These are phyloP conservation scores for Colletotrichum graminicola DNA, from an alignment of 2,329 filamentous ascomycete genomes.

Conservation along the genomic window DNA sequence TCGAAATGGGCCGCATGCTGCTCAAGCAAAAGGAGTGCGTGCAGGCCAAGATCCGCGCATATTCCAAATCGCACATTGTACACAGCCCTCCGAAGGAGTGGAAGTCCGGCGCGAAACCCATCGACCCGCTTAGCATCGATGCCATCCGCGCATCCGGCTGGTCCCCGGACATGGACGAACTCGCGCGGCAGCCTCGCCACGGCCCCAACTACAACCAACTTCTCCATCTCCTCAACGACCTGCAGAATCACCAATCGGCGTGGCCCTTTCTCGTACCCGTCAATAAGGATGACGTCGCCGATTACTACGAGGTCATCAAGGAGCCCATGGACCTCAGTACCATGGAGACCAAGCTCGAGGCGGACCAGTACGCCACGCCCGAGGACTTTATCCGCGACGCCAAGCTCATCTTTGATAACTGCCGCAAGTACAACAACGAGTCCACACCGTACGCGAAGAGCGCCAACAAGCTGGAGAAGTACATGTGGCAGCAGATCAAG, in stretches of 20 bases:
- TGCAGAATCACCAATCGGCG: slow-evolving; percentile 91
- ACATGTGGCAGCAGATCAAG: slow-evolving; percentile 94
- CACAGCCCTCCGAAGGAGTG: slow-evolving; percentile 89
- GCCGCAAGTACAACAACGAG: slow-evolving; percentile 95
- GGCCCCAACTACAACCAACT: slow-evolving; percentile 97
- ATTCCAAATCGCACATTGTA: slow-evolving; percentile 88
- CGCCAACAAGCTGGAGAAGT: slow-evolving; percentile 92
- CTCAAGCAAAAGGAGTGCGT: slow-evolving; percentile 97
- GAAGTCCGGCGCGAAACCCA: slow-evolving; percentile 79
- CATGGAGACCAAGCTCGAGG: slow-evolving; percentile 96
- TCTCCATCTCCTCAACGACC: slow-evolving; percentile 90
- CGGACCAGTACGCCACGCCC: slow-evolving; percentile 89
- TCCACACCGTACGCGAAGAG: slow-evolving; percentile 95
- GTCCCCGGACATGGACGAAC: slow-evolving; percentile 97
- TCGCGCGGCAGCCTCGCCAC: slow-evolving; percentile 93
- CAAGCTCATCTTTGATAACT: slow-evolving; percentile 92
- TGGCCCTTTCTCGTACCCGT: slow-evolving; percentile 97
- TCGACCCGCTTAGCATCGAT: slow-evolving; percentile 87
- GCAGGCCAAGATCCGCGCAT: slow-evolving; percentile 92
- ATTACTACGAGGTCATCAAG: slow-evolving; percentile 98
- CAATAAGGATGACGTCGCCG: slow-evolving; percentile 95
- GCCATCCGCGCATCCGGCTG: slow-evolving; percentile 94
- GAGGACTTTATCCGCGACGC: slow-evolving; percentile 95
- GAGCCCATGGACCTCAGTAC: slow-evolving; percentile 97
- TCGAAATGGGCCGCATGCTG: slow-evolving; percentile 92